Conservation (phyloP, 768 basidiomycete species). For the Kwoniella botswanensis region DNA sequence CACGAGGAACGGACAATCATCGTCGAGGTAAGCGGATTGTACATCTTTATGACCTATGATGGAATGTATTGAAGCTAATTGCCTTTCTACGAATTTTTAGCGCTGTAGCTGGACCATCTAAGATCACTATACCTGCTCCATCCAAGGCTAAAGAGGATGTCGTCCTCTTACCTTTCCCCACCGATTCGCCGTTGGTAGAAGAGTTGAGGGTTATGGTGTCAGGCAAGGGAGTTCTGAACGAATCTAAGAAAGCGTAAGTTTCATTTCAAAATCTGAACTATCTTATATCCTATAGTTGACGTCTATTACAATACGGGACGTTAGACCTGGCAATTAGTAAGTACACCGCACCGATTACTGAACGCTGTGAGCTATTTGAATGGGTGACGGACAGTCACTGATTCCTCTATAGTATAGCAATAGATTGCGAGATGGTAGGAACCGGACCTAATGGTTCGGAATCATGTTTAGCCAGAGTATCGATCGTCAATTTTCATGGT, state of each 20-base stretch:
- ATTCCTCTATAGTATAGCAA: conserved; percentile 68
- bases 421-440: conserved; percentile 99
- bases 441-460: conserved; percentile 82
- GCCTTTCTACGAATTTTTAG: background rate
- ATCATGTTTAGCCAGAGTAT: conserved; percentile 84
- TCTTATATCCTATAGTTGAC: background rate
- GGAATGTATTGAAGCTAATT: background rate
- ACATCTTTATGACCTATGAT: too few species aligned
- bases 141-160: conserved; percentile 37
- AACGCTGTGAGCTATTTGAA: conserved; percentile 4
- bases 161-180: conserved; percentile 32
- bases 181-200: conserved; percentile 40
- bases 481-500: conserved; percentile 86
- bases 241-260: conserved; percentile 54
- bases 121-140: conserved; percentile 16
- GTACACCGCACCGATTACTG: background rate
- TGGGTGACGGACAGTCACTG: background rate
- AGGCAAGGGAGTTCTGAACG: conserved; percentile 45
- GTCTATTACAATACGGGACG: background rate
- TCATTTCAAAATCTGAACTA: background rate
- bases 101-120: conserved; percentile 21
- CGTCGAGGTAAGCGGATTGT: background rate
- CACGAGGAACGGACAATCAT: conserved; percentile 10
- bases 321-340: conserved; percentile 53
- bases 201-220: conserved; percentile 56